A percentile compares a stretch with the other conserved stretches of the same genome.
phyloP scores from a whole-genome alignment of 2,329 filamentous ascomycete genomes.

The Canariomyces notabilis region DNA sequence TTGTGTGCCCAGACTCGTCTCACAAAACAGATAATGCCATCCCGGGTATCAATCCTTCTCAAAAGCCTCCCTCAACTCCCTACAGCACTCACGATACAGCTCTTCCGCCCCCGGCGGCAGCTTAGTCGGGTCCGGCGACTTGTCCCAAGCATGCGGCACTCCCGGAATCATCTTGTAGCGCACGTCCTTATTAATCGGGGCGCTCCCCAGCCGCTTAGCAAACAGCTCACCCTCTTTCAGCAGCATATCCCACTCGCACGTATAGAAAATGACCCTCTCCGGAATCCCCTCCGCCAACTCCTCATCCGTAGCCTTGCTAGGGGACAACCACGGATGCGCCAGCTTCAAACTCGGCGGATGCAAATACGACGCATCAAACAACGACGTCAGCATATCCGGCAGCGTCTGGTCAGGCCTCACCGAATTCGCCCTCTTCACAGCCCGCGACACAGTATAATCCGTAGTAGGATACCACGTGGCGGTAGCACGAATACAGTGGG shows the following conservation, averaged over 20 bases:
- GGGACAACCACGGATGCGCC: conserved; percentile 52
- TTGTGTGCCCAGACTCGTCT: too few relatives aligned
- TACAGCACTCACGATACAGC: conserved; percentile 51
- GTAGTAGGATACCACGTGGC: conserved; percentile 58
- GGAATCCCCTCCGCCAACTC: conserved; percentile 44
- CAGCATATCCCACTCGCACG: conserved; percentile 64
- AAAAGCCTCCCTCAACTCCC: conserved; percentile 43
- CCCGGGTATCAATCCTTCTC: conserved; percentile 16
- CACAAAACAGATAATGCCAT: too few relatives aligned
- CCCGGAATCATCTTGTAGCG: conserved; percentile 53
- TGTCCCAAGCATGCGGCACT: conserved; percentile 63
- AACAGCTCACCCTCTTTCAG: conserved; percentile 57
- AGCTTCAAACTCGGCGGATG: conserved; percentile 47
- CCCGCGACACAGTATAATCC: conserved; percentile 55
- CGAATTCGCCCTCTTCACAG: conserved; percentile 50
- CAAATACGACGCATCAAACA: conserved; percentile 60
- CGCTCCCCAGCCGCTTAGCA: conserved; percentile 47
- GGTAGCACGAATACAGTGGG: conserved; percentile 47
- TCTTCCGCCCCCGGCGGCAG: conserved; percentile 46
- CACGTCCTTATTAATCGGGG: conserved; percentile 49
- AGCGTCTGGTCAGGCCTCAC: conserved; percentile 53
- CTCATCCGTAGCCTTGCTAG: conserved; percentile 50
- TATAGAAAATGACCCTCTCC: conserved; percentile 51
- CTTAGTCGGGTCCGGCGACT: conserved; percentile 56
- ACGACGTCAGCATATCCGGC: conserved; percentile 51